Conservation (phyloP, 129 eudicot species). For the Sambucus nigra region DNA sequence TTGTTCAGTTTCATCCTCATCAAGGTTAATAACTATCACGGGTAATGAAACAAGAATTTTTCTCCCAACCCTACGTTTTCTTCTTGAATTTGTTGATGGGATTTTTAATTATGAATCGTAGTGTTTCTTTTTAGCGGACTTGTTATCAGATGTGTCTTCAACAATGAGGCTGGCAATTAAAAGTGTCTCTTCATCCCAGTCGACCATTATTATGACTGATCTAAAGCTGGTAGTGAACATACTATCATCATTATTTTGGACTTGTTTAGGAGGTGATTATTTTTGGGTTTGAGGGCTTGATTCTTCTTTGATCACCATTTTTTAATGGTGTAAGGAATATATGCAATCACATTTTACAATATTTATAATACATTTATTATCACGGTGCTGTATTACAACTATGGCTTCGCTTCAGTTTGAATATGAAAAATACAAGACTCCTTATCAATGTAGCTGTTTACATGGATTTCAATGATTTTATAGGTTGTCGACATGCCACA, state of each 20-base stretch:
- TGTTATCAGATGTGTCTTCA: slow-evolving; percentile 83
- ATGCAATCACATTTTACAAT: too few species aligned
- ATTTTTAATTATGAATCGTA: slow-evolving; percentile 30
- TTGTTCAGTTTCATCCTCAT: slow-evolving; percentile 36
- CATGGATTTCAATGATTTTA: too few species aligned
- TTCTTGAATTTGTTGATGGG: background rate
- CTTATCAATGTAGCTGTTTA: too few species aligned
- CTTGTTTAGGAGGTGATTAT: slow-evolving; percentile 23
- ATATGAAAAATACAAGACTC: too few species aligned
- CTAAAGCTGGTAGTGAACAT: slow-evolving; percentile 75
- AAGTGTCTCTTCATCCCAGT: slow-evolving; percentile 95
- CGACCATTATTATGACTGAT: slow-evolving; percentile 88
- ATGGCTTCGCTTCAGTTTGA: too few species aligned
- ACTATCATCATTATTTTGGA: slow-evolving; percentile 28
- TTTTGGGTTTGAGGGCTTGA: slow-evolving; percentile 16
- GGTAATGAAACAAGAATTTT: slow-evolving; percentile 52
- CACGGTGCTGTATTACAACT: too few species aligned
- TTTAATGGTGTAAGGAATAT: slow-evolving; percentile 4
- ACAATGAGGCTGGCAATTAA: slow-evolving; percentile 63
- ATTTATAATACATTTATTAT: too few species aligned
- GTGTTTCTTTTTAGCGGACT: slow-evolving; percentile 45
- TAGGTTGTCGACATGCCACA: too few species aligned
- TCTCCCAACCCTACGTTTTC: slow-evolving; percentile 68
- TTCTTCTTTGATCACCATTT: slow-evolving; percentile 41
- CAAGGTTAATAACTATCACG: slow-evolving; percentile 57